Conservation (phyloP, 2,329 filamentous ascomycete species). For the Colletotrichum sp. region DNA sequence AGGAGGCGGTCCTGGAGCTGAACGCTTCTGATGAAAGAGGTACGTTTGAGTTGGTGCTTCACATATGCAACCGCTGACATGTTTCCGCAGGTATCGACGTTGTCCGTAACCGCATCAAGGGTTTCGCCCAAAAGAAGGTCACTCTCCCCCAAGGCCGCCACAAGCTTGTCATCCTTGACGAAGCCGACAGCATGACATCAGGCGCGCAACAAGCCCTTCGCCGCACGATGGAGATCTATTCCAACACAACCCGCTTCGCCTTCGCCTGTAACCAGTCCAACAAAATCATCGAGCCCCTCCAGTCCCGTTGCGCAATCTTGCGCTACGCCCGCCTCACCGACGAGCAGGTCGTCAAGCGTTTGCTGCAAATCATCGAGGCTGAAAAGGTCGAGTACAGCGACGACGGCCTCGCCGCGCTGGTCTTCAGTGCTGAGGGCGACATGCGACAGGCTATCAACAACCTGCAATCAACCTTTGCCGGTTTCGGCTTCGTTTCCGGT, state of each 20-base stretch:
- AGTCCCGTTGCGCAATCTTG: conserved; percentile 94
- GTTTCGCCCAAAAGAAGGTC: conserved; percentile 98
- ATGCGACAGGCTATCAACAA: conserved; percentile 99
- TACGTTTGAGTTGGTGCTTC: conserved; percentile 40
- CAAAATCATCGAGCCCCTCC: conserved; percentile 99
- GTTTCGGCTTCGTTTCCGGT: conserved; percentile 95
- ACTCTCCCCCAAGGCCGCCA: conserved; percentile 89
- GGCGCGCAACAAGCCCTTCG: conserved; percentile 95
- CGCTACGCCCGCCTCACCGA: conserved; percentile 93
- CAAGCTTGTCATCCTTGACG: conserved; percentile 96
- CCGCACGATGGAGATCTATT: conserved; percentile 99
- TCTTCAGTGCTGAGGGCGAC: conserved; percentile 96
- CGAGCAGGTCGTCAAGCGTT: conserved; percentile 85
- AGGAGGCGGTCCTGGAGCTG: conserved; percentile 94
- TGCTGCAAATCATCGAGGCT: conserved; percentile 91
- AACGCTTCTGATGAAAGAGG: conserved; percentile 96
- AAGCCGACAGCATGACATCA: conserved; percentile 97
- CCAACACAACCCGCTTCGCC: conserved; percentile 92
- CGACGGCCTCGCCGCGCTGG: conserved; percentile 91
- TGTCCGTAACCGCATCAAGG: conserved; percentile 95
- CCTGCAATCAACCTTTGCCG: conserved; percentile 88
- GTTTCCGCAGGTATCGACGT: conserved; percentile 80
- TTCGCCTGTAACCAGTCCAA: conserved; percentile 99
- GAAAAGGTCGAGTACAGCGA: conserved; percentile 92
- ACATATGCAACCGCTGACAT: neutral